These are phyloP conservation scores for Myrica gale DNA, from an alignment of 306 rosid genomes.

Conservation along the genomic window DNA sequence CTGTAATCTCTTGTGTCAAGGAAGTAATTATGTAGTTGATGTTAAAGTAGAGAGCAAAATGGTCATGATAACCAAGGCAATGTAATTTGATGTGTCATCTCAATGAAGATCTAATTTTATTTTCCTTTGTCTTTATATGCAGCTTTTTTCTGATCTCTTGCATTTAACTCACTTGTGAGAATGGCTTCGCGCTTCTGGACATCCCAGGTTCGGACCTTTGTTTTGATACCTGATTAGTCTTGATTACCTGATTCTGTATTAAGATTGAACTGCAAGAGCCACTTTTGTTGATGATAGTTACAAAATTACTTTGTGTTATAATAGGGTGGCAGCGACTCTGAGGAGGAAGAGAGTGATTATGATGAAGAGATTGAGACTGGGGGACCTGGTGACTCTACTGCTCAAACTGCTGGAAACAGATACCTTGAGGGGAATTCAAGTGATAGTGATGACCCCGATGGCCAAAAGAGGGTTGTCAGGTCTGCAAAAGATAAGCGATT, in stretches of 20 bases:
- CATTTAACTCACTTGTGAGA: not conserved
- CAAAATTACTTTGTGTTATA: not conserved
- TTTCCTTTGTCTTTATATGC: not conserved
- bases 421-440: constrained; percentile 43
- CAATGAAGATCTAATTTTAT: not conserved
- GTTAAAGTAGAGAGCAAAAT: not conserved
- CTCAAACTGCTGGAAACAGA: constrained; percentile 29
- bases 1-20: not conserved
- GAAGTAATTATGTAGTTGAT: not conserved
- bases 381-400: constrained; percentile 35
- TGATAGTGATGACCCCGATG: constrained; percentile 75
- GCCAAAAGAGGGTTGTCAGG: constrained; percentile 63
- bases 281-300: not conserved
- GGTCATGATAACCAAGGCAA: not conserved
- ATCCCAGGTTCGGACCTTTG: not conserved
- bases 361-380: constrained; percentile 47
- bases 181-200: constrained; percentile 46
- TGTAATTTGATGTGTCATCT: not conserved
- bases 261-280: not conserved
- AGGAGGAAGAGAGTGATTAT: constrained; percentile 66
- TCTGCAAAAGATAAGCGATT: constrained; percentile 90
- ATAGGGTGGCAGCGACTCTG: constrained; percentile 76
- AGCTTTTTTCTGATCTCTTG: constrained; percentile 2
- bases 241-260: not conserved
- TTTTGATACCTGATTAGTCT: not conserved